Evolutionary conservation across 2,329 filamentous ascomycete species (phyloP), one percentile per base, ranked within the genome.

Genomic region (Pleochaeta shiraiana): DNA sequence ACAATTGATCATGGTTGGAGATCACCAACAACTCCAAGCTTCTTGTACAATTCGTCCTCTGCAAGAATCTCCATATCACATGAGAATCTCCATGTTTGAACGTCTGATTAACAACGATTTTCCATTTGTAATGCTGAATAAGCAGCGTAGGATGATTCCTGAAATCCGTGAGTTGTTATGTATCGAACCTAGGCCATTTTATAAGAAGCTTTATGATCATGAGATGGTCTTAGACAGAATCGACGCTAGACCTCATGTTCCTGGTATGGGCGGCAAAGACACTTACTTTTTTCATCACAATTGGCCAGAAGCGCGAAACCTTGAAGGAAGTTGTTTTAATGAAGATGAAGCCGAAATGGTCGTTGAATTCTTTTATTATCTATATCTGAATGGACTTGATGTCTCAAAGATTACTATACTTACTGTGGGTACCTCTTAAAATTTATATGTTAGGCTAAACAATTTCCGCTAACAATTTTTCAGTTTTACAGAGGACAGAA

Each of bases 401-500:
- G 72, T 80, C 0, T 72, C 75, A 0, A 77, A 85, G 5, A 90
- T 95, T 65, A 95, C 90, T 0, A 77, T 95, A 2, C 74, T 96
- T 62, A 92, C 90, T 43, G 59, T 62, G 33, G 19, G 59, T 62
- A n/a, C n/a, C 34, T 30, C 7, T 26, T 1, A 11, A 24, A 28
- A 43, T 39, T 39, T 43, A n/a, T n/a, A n/a, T n/a, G n/a, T n/a
- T 63, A 70, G n/a, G n/a, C n/a, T n/a, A n/a, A n/a, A n/a, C n/a
- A n/a, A n/a, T n/a, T n/a, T n/a, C n/a, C n/a, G n/a, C 11, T 60
- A 21, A 60, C 55, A 12, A 9, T 34, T 28, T 19, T 30, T 28
- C 30, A 62, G 69, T 95, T 93, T 71, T 96, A 95, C 76, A 89
- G 88, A 53, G 90, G 88, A 0, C 91, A 96, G 71, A 79, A 85